These are phyloP conservation scores for Henningerozyma blattae DNA, from an alignment of 805 yeast genomes.

Conservation along the genomic window DNA sequence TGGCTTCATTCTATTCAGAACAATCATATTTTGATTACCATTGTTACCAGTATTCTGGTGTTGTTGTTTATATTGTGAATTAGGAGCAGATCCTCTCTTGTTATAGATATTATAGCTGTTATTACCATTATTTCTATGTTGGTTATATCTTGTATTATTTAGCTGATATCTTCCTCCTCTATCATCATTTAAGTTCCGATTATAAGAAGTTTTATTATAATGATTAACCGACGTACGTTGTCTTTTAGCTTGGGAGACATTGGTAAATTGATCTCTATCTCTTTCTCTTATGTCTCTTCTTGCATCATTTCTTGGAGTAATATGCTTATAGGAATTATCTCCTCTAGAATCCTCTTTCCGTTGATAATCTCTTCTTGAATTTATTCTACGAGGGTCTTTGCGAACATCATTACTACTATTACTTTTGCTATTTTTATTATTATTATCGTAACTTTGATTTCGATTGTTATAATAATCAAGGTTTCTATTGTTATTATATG, in stretches of 20 bases:
- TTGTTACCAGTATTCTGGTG: too few relatives aligned
- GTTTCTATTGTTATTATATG: background rate
- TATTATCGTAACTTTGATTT: conserved; percentile 5
- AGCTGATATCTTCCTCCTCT: background rate
- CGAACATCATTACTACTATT: conserved; percentile 4
- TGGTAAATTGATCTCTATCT: background rate
- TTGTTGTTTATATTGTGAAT: conserved; percentile 41
- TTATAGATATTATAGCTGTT: background rate
- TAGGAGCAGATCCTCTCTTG: conserved; percentile 27
- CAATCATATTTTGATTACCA: too few relatives aligned
- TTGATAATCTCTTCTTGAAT: background rate
- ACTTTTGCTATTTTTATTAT: background rate
- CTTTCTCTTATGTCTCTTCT: background rate
- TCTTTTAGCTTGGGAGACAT: background rate
- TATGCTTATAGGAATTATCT: too few relatives aligned
- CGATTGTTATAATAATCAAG: conserved; percentile 3
- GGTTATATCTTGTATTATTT: background rate
- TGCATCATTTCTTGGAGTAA: background rate
- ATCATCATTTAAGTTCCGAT: background rate
- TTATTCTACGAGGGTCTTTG: conserved; percentile 8
- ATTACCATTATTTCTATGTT: background rate
- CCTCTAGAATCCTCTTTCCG: background rate
- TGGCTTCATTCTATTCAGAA: conserved; percentile 30
- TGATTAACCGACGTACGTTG: background rate
- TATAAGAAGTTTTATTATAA: background rate